Evolutionary conservation across 805 yeast genomes (phyloP), one percentile per base, ranked within the genome.

Genomic region (Hanseniaspora lindneri): DNA sequence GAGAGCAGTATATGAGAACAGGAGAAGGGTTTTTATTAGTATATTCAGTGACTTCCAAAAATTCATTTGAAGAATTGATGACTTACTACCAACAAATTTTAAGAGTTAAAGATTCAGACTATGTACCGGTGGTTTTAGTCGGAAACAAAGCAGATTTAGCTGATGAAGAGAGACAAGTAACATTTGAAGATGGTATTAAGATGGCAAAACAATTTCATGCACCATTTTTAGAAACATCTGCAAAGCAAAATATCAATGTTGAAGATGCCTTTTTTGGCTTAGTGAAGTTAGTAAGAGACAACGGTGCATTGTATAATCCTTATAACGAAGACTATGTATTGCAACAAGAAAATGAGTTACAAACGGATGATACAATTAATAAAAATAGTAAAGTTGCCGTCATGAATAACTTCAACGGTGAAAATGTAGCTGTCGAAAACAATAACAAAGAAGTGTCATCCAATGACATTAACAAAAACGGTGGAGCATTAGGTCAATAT

Each of bases 21-120:
- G 96, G 96, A 39, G 95, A 88, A 65, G 97, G 96, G 14, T 88
- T 88, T 58, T 67, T 88, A 50, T 69, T 88, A 44, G 96, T 87
- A 13, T 92, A 89, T 62, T 79, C 92, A 28, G 83, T 92, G 54
- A 86, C 92, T 41, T 83, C 89, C 51, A 73, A 84, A 53, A 76
- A 79, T 56, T 80, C 95, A 2, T 84, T 88, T 62, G 89, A 86
- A 56, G 94, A 89, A 60, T 73, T 89, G 59, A 72, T 77, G 56
- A 75, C 81, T 36, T 92, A 87, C 66, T 79, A 76, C 63, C 85
- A 82, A 56, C 94, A 82, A 60, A 80, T 87, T 48, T 71, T 74
- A 54, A 68, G 94, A 41, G 89, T 84, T 49, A 84, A 84, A 66
- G 89, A 80, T 56, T 60, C 79, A 39, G 82, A 80, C 43, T 71